phyloP scores from a whole-genome alignment of 306 rosid genomes.

The Pterocarpus macrocarpus region DNA sequence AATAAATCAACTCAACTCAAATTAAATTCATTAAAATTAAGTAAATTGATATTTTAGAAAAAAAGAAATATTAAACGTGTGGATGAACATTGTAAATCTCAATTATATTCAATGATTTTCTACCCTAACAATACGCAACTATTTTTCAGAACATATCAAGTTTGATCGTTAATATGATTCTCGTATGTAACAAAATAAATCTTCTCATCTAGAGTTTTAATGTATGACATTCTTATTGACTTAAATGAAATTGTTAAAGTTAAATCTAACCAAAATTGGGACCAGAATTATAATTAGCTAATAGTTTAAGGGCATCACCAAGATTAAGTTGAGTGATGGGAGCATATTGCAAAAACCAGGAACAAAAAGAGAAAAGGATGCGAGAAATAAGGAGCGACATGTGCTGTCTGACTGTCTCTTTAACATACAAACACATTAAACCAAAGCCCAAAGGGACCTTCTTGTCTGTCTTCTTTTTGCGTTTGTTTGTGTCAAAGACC shows the following conservation, averaged over 20 bases:
- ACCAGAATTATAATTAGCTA: neutral
- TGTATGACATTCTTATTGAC: too few species aligned
- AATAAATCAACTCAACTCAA: too few species aligned
- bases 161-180: too few species aligned
- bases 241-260: too few species aligned
- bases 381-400: slow-evolving; percentile 49
- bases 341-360: slow-evolving; percentile 26
- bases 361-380: slow-evolving; percentile 28
- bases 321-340: slow-evolving; percentile 27
- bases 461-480: slow-evolving; percentile 53
- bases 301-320: neutral
- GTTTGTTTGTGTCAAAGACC: slow-evolving; percentile 50
- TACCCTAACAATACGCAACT: neutral
- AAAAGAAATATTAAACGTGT: too few species aligned
- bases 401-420: slow-evolving; percentile 50
- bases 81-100: slow-evolving; percentile 7
- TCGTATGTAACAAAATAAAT: too few species aligned
- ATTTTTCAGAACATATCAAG: too few species aligned
- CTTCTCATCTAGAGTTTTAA: too few species aligned
- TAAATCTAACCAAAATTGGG: too few species aligned
- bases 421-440: slow-evolving; percentile 46
- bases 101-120: neutral
- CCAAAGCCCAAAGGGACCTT: slow-evolving; percentile 48
- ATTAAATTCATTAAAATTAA: too few species aligned
- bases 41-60: too few species aligned